Evolutionary conservation across 2,329 filamentous ascomycete genomes (phyloP).

Genomic region (Colletotrichum melonis): DNA sequence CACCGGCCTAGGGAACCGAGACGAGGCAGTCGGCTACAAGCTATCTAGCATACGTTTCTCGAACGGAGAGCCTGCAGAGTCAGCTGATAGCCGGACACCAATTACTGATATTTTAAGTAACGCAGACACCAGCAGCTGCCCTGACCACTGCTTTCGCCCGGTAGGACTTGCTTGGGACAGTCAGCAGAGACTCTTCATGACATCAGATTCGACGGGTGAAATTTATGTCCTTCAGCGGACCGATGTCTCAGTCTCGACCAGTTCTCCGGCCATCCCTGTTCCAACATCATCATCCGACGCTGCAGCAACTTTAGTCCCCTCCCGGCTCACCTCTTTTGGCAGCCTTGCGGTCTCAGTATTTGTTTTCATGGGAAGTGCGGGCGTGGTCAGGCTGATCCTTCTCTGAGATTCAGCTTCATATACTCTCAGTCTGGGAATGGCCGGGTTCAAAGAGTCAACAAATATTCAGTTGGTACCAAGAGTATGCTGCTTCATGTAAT

Average conservation of each 20-base stretch:
- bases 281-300: background rate
- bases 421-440: no score
- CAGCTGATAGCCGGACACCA: constrained; percentile 56
- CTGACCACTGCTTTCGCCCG: constrained; percentile 62
- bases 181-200: constrained; percentile 62
- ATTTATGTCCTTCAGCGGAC: constrained; percentile 56
- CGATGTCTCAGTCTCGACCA: background rate
- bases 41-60: constrained; percentile 55
- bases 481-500: background rate
- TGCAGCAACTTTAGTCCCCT: background rate
- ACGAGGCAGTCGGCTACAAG: constrained; percentile 57
- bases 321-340: background rate
- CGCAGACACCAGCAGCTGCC: constrained; percentile 59
- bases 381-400: background rate
- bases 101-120: constrained; percentile 66
- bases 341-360: background rate
- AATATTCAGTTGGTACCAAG: background rate
- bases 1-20: constrained; percentile 50
- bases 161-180: constrained; percentile 56
- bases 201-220: constrained; percentile 65
- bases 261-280: no score
- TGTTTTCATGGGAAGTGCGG: background rate
- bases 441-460: background rate
- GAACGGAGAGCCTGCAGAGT: constrained; percentile 52
- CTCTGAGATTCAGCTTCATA: background rate